Percentiles rank a stretch among this genome's conserved stretches.
Conservation (phyloP, 495 filamentous ascomycete genomes). For the Penicillium samsonianum region DNA sequence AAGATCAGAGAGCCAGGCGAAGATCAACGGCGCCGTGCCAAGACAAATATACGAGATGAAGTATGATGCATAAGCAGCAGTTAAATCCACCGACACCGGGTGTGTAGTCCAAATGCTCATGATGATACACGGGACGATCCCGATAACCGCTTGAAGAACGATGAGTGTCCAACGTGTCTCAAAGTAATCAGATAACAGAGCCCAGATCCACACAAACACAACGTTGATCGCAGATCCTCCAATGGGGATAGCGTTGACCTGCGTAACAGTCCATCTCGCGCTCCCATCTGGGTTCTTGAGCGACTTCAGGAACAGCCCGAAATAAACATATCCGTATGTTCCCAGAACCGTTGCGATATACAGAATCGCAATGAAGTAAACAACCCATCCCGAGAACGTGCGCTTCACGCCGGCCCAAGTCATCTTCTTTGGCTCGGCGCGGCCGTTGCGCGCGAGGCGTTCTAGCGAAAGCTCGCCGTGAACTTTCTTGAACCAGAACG, state of each 20-base stretch:
- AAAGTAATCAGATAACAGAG: slow-evolving; percentile 32
- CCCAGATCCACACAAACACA: slow-evolving; percentile 39
- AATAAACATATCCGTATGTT: slow-evolving; percentile 36
- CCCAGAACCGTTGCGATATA: slow-evolving; percentile 36
- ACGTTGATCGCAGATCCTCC: slow-evolving; percentile 38
- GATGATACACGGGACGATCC: slow-evolving; percentile 35
- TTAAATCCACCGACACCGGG: slow-evolving; percentile 22
- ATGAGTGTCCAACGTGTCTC: slow-evolving; percentile 32
- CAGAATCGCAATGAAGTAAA: slow-evolving; percentile 33
- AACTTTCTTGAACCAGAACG: slow-evolving; percentile 34
- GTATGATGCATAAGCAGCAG: slow-evolving; percentile 33
- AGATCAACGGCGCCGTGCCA: slow-evolving; percentile 37
- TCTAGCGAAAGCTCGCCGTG: slow-evolving; percentile 33
- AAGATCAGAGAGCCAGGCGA: slow-evolving; percentile 35
- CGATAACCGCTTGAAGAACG: slow-evolving; percentile 29
- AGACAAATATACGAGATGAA: slow-evolving; percentile 32
- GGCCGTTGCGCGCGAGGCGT: slow-evolving; percentile 32
- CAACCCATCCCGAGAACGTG: slow-evolving; percentile 35
- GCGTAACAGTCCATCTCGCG: slow-evolving; percentile 24
- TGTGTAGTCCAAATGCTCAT: slow-evolving; percentile 37
- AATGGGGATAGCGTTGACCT: slow-evolving; percentile 37
- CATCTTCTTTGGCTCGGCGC: slow-evolving; percentile 35
- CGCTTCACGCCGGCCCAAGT: slow-evolving; percentile 31
- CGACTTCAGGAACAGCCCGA: slow-evolving; percentile 33
- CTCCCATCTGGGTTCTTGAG: slow-evolving; percentile 32